phyloP scores from a whole-genome alignment of 208 protist species.

The Trypanosoma grayi region DNA sequence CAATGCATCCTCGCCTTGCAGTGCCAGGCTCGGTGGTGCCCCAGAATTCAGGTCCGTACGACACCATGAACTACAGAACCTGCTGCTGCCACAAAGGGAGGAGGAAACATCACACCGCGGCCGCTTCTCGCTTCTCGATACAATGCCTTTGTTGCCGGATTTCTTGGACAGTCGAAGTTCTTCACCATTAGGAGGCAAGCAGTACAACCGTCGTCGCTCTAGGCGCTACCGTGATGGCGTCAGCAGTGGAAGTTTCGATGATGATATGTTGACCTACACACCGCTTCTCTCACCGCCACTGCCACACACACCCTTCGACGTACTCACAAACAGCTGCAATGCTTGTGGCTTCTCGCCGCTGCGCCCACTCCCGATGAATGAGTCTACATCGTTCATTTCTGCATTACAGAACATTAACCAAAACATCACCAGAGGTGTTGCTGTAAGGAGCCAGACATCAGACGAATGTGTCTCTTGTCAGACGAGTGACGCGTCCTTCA shows the following conservation, averaged over 20 bases:
- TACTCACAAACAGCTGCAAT: constrained; percentile 6
- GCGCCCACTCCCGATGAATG: background rate
- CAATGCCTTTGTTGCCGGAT: background rate
- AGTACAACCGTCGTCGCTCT: background rate
- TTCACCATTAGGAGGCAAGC: background rate
- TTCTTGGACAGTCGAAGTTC: background rate
- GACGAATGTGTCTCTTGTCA: background rate
- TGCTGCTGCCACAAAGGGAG: background rate
- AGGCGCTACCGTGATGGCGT: background rate
- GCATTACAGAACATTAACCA: background rate
- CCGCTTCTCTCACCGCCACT: constrained; percentile 7
- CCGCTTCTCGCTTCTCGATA: background rate
- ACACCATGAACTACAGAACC: too few relatives aligned
- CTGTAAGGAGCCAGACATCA: background rate
- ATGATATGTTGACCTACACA: constrained; percentile 7
- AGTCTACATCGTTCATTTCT: background rate
- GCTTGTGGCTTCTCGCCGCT: background rate
- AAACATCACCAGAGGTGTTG: background rate
- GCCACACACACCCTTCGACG: constrained; percentile 13
- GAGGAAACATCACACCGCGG: background rate
- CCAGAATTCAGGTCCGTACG: too few relatives aligned
- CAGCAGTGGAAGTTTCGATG: background rate
- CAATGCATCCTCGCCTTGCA: too few relatives aligned
- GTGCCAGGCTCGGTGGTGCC: too few relatives aligned
- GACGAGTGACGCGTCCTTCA: too few relatives aligned